phyloP scores from a whole-genome alignment of 2,329 filamentous ascomycete genomes.

The Leptodontidium sp. region DNA sequence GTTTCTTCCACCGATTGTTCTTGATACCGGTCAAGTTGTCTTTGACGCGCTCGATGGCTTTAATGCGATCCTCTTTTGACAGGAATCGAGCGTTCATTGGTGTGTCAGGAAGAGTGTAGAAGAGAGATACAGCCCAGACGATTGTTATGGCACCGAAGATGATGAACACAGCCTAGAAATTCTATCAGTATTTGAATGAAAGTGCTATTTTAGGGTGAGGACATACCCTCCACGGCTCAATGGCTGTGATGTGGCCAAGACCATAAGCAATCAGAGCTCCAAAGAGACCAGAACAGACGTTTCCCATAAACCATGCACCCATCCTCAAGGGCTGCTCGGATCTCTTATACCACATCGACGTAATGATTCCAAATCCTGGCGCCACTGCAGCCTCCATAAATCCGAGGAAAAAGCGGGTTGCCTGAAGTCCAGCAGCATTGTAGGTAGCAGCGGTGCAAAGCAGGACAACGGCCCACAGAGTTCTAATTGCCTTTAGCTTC shows the following conservation, averaged over 20 bases:
- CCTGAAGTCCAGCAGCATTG: slow-evolving; percentile 35
- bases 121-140: slow-evolving; percentile 39
- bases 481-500: slow-evolving; percentile 1
- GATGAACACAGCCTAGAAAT: slow-evolving; percentile 42
- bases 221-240: slow-evolving; percentile 40
- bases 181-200: not conserved
- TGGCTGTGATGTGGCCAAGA: slow-evolving; percentile 38
- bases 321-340: slow-evolving; percentile 41
- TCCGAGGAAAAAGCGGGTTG: slow-evolving; percentile 44
- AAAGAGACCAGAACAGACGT: slow-evolving; percentile 46
- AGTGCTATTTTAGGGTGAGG: slow-evolving; percentile 12
- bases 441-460: slow-evolving; percentile 32
- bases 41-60: slow-evolving; percentile 44
- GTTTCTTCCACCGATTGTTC: slow-evolving; percentile 27
- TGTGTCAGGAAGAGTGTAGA: slow-evolving; percentile 37
- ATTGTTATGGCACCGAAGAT: slow-evolving; percentile 47
- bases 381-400: slow-evolving; percentile 41
- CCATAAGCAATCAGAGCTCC: slow-evolving; percentile 48
- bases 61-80: slow-evolving; percentile 52
- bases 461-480: slow-evolving; percentile 28
- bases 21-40: slow-evolving; percentile 34
- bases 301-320: slow-evolving; percentile 34
- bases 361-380: slow-evolving; percentile 48
- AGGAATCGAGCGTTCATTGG: slow-evolving; percentile 59
- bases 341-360: slow-evolving; percentile 51